Conservation (phyloP, 73 alveolate genomes). For the Paramecium tetraurelia region DNA sequence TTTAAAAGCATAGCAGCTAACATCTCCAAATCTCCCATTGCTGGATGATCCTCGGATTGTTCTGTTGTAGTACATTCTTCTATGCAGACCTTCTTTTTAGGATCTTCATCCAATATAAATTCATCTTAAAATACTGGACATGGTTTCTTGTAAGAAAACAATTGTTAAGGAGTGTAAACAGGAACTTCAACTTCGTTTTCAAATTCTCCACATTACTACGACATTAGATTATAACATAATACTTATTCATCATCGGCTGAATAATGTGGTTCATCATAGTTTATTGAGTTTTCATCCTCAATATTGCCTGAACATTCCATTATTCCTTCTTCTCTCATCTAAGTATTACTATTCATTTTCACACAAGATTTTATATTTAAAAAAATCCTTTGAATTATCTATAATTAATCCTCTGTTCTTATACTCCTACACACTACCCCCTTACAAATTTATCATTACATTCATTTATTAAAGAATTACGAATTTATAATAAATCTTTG, state of each 20-base stretch:
- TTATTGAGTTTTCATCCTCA: not conserved
- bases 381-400: not conserved
- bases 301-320: not conserved
- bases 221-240: not conserved
- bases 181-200: not conserved
- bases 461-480: not conserved
- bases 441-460: not conserved
- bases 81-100: not conserved
- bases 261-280: not conserved
- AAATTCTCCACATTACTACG: not conserved
- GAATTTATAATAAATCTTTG: not conserved
- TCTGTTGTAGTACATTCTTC: constrained; percentile 42
- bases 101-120: not conserved
- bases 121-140: not conserved
- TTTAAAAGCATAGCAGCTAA: not conserved
- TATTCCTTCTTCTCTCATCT: not conserved
- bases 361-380: not conserved
- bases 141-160: not conserved
- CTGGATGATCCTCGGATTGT: not conserved
- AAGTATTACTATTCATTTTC: not conserved
- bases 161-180: not conserved
- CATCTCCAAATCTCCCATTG: not conserved
- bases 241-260: constrained; percentile 3
- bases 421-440: not conserved
- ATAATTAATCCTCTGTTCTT: not conserved